Base-by-base conservation (phyloP, 2,329 filamentous ascomycete species). In the Cercospora berteroae region DNA sequence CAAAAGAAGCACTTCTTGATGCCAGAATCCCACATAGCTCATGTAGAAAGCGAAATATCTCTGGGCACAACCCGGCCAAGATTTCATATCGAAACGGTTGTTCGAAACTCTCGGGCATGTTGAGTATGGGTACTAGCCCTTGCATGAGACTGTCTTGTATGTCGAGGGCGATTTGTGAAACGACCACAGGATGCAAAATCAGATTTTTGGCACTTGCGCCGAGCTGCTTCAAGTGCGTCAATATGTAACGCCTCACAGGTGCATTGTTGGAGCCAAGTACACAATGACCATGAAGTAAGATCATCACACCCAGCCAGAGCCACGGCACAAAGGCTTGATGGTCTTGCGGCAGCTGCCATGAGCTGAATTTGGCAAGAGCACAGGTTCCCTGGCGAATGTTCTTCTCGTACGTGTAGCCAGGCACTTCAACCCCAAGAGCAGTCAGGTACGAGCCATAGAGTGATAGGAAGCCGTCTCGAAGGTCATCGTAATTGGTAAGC, bases 391-490 rank as follows among this genome's bases (percentile, higher is more conserved):
- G 52, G 4, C n/a, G 39, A 10, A 58, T 39, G 29, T 63, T 67
- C 10, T 25, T 13, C 8, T 67, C 60, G n/a, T 27, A 60, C 18
- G 57, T 31, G 25, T 63, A 55, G 4, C 60, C 60, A 18, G 65
- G 52, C 3, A 60, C 13, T 20, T 63, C 60, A 12, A 29, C 13
- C 5, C 60, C 65, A n/a, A 55, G 39, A 18, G n/a, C 13, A 18
- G 27, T 8, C 33, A 56, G 44, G 31, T 63, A 60, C 5, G 60
- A 33, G 36, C 65, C 65, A 27, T 52, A 67, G 25, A 67, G 33
- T 12, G 60, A 50, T 18, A 63, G 50, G 18, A 59, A 67, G 13
- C 65, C 60, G 50, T 67, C 65, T 12, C 36, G 56, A 9, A 67
- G 25, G 20, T 67, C 65, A 23, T 64, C 60, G 48, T 63, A 63